Base-by-base conservation (phyloP, 352 stramenopile genomes). In the Globisporangium irregulare region DNA sequence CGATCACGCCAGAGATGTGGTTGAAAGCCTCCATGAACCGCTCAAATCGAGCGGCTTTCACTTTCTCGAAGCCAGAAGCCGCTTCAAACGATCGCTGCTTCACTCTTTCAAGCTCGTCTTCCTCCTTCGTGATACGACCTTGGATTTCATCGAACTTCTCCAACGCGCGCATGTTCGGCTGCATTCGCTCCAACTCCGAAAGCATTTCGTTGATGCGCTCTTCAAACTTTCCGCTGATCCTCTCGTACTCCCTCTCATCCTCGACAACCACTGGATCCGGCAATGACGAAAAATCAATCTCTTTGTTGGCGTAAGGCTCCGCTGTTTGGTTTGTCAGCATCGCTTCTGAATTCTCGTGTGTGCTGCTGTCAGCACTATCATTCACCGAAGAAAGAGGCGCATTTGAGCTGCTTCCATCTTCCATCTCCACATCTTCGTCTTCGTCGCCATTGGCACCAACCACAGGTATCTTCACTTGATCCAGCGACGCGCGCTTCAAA, bases 131-230 rank as follows among this genome's bases (percentile, higher is more conserved):
- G 61, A 96, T 93, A 41, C 87, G 82, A 24, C 74, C 78, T 72
- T 94, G 85, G 32, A 96, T 95, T 64, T 91, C 86, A 54, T 93
- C 86, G 48, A 90, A 96, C 62, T 94, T 94, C 56, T 96, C 83
- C n/a, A 95, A 63, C 0, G 89, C 89, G 7, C 98, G 98, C 96
- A 99, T 98, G 72, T 99, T 99, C 4, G 98, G 98, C 59, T 97
- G 90, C 81, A 99, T 99, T 3, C 84, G 83, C 50, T 99, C 97
- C 66, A 99, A 62, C 55, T 97, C 89, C 2, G 83, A 77, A 0
- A 89, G 69, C 57, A 97, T 62, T 14, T 82, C 72, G 36, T 73
- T 73, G 64, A 97, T 91, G 5, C 78, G 76, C 59, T 87, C 78
- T 36, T 94, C 86, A 48, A 90, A 92, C 14, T 80, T 72, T 27